These are phyloP conservation scores for Xylona heveae DNA, from an alignment of 495 filamentous ascomycete genomes.

Conservation along the genomic window DNA sequence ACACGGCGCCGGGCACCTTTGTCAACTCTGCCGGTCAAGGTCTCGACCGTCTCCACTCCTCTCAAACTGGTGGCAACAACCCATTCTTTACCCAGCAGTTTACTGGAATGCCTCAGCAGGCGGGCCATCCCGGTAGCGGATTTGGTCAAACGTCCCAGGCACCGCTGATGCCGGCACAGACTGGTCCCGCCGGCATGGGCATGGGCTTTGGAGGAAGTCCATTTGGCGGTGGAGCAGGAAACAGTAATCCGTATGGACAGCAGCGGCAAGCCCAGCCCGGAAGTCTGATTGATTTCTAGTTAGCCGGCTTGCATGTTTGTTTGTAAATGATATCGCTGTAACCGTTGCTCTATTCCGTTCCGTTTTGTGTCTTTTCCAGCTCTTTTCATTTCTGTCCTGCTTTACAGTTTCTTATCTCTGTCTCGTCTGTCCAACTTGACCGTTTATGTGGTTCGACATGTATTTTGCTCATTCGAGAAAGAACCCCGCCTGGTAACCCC, in stretches of 20 bases:
- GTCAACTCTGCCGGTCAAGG: conserved; percentile 83
- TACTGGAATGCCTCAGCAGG: conserved; percentile 51
- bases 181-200: conserved; percentile 43
- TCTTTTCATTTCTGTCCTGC: too few relatives aligned
- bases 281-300: conserved; percentile 82
- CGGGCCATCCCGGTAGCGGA: conserved; percentile 15
- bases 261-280: conserved; percentile 43
- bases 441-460: too few relatives aligned
- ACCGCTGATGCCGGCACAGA: conserved; percentile 49
- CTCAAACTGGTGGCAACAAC: conserved; percentile 70
- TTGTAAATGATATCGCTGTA: too few relatives aligned
- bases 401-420: too few relatives aligned
- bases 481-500: too few relatives aligned
- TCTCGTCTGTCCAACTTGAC: too few relatives aligned
- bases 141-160: conserved; percentile 5
- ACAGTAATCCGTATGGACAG: conserved; percentile 16
- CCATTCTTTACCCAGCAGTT: conserved; percentile 69
- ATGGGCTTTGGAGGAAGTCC: conserved; percentile 30
- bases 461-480: too few relatives aligned
- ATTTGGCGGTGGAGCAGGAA: conserved; percentile 40
- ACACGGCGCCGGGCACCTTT: conserved; percentile 91
- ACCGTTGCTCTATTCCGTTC: too few relatives aligned
- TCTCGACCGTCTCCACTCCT: conserved; percentile 39
- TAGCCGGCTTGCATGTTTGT: background rate
- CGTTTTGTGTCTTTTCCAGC: too few relatives aligned